Evolutionary conservation across 2,329 filamentous ascomycete genomes (phyloP), one percentile per base, ranked within the genome.

Genomic region (Fusarium torulosum): DNA sequence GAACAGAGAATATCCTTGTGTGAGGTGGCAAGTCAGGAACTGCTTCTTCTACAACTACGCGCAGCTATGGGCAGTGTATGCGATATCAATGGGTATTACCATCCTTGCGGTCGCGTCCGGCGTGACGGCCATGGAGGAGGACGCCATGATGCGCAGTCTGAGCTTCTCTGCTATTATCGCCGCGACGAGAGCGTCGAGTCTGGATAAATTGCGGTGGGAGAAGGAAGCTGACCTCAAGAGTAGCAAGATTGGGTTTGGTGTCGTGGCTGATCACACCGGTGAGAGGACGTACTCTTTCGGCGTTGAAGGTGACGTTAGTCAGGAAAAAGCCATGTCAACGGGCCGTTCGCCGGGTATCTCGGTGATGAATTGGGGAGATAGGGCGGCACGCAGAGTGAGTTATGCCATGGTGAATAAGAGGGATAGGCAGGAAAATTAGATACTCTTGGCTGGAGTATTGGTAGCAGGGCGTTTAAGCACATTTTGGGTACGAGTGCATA

Each of bases 101-200:
- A 43, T 70, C 17, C 56, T 66, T 7, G 71, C 63, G 0, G 64
- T 71, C 10, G 46, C 55, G 6, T 67, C 63, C 8, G 71, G 71
- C 19, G 45, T 72, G 5, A 23, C 66, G 5, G 71, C 71, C 2
- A 72, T 73, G 38, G 59, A 69, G 23, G 71, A 74, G 42, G 57
- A 72, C 31, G 66, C 71, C 11, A 43, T 66, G 31, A 70, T 74
- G 71, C 63, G 63, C 50, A 69, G 69, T 17, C 65, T 69, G 13
- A 69, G 68, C 25, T 73, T 73, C 58, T 72, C 71, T 9, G 72
- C 71, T 4, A 72, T 73, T 20, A 59, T 74, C 4, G 71, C 71
- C 4, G 71, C 71, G 10, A 65, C 71, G 4, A 65, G 71, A 29
- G 71, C 65, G 6, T 52, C 54, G 19, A 73, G 71, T 27, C 65